These are phyloP conservation scores for Ascochyta koolunga DNA, from an alignment of 2,329 filamentous ascomycete genomes.

Conservation along the genomic window DNA sequence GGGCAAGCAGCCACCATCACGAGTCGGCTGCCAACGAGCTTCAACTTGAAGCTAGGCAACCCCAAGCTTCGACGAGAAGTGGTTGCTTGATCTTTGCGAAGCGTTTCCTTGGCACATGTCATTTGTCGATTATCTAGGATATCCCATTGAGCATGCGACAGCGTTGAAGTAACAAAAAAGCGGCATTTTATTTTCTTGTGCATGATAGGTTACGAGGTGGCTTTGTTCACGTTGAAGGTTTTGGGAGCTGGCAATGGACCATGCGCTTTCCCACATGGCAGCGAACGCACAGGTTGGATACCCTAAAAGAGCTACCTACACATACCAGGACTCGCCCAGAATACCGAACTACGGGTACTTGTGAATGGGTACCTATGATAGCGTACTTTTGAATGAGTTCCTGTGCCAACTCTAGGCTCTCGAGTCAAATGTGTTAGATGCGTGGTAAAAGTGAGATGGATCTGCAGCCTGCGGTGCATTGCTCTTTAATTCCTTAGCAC, in stretches of 20 bases:
- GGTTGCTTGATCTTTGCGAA: conserved; percentile 13
- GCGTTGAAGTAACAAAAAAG: conserved; percentile 29
- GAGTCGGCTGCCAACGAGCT: conserved; percentile 41
- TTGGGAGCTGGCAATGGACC: conserved; percentile 17
- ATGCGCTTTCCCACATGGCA: conserved; percentile 15
- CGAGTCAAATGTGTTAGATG: neutral
- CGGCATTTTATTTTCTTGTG: conserved; percentile 13
- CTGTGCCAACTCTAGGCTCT: neutral
- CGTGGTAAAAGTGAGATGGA: neutral
- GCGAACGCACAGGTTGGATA: neutral
- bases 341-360: neutral
- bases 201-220: neutral
- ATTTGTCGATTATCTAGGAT: conserved; percentile 25
- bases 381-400: no score
- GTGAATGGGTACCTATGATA: no score
- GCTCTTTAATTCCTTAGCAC: neutral
- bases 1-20: conserved; percentile 46
- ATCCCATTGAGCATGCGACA: conserved; percentile 33
- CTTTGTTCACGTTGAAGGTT: neutral
- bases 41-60: conserved; percentile 39
- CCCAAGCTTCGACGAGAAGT: conserved; percentile 34
- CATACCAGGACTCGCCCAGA: neutral
- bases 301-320: neutral
- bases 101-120: conserved; percentile 13
- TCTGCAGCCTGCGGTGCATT: neutral